Base-by-base conservation (phyloP, 257 asterid species). In the Ocimum tenuiflorum region DNA sequence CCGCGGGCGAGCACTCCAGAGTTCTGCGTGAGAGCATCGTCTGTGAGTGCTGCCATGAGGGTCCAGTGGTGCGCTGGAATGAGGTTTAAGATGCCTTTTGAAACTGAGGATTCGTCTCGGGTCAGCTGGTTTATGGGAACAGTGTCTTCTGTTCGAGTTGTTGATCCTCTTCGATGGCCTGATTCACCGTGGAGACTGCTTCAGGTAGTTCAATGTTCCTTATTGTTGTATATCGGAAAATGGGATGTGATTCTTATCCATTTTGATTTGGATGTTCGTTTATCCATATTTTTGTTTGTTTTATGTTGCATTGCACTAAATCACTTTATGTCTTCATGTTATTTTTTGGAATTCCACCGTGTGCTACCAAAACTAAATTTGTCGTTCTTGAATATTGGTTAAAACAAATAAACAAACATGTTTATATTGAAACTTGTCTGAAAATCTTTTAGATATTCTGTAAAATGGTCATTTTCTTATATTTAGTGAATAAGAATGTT, bases 61-160 rank as follows among this genome's bases (percentile, higher is more conserved):
- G 68, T 72, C 14, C 72, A 75, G 66, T 80, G 85, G 88, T 77
- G 67, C 22, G 31, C 80, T 1, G 88, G 88, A 24, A 83, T 80
- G 83, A 83, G 82, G 75, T 83, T 83, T 69, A 83, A 80, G 78
- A 83, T 83, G 88, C 72, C 83, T 0, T 75, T 83, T 65, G 88
- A 83, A 53, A 80, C 81, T 0, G 86, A 83, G 73, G 86, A 83
- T 46, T 78, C 80, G 2, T 77, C 86, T 0, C 60, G 83, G 31
- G 78, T 78, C 22, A 80, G 83, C 71, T 83, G 86, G 88, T 83
- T 75, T 72, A 77, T 69, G 80, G 88, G 86, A 12, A 80, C 88
- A 20, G 59, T 80, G 15, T 56, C 86, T 48, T 63, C 77, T 53
- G 83, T 73, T 56, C 82, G 73, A 63, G 65, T 70, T 38, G 68